A percentile compares a stretch with the other conserved stretches of the same genome.
phyloP scores from a whole-genome alignment of 495 filamentous ascomycete species.

The Cercophora newfieldiana region DNA sequence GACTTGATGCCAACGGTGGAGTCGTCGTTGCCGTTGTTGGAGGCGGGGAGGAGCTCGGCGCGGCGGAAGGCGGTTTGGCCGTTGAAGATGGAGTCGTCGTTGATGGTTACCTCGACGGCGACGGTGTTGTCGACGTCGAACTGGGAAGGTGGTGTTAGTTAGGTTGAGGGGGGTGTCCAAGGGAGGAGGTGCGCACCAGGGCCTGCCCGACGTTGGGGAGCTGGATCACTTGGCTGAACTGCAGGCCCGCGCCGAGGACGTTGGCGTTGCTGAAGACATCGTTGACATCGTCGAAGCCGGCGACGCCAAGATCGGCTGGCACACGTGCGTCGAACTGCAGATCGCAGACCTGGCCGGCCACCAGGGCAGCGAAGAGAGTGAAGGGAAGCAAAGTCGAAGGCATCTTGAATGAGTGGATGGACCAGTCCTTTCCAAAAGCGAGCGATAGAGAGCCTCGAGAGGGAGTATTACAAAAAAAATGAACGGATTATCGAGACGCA shows the following conservation, averaged over 20 bases:
- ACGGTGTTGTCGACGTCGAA: conserved; percentile 33
- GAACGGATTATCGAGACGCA: too few species aligned
- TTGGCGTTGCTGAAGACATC: conserved; percentile 35
- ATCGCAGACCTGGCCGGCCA: conserved; percentile 30
- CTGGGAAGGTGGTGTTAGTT: conserved; percentile 18
- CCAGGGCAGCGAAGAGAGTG: conserved; percentile 11
- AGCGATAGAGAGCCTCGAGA: not conserved
- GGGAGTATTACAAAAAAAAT: not conserved
- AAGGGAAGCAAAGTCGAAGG: conserved; percentile 1
- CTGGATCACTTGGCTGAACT: conserved; percentile 30
- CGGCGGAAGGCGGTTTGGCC: conserved; percentile 50
- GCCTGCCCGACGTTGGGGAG: conserved; percentile 23
- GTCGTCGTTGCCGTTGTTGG: conserved; percentile 46
- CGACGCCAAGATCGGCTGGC: conserved; percentile 24
- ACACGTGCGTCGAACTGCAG: conserved; percentile 43
- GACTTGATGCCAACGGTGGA: conserved; percentile 48
- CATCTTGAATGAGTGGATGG: conserved; percentile 4
- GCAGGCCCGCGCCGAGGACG: conserved; percentile 35
- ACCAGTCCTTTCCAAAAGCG: conserved; percentile 12
- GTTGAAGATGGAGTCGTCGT: conserved; percentile 52
- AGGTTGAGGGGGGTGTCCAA: not conserved
- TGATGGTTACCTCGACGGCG: conserved; percentile 36
- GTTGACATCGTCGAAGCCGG: conserved; percentile 34
- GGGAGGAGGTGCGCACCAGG: conserved; percentile 25
- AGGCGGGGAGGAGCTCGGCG: conserved; percentile 46